A percentile compares a stretch with the other conserved stretches of the same genome.
Evolutionary conservation across 2,329 filamentous ascomycete genomes (phyloP).

Genomic region (Fusarium dimerum): DNA sequence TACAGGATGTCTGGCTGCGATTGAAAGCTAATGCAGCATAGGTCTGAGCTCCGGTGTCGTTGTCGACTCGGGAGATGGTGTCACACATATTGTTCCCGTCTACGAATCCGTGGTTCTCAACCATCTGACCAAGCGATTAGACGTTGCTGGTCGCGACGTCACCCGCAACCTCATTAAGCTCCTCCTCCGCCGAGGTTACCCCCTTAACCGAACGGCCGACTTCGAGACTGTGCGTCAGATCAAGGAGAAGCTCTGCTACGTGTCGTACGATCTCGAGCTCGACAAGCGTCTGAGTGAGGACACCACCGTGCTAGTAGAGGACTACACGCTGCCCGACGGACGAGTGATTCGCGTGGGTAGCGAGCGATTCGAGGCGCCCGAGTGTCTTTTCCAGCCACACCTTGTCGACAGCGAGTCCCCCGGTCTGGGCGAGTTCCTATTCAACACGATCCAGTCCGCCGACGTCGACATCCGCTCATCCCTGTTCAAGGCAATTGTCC

Average conservation of each 20-base stretch:
- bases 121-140: constrained; percentile 89
- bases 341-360: constrained; percentile 94
- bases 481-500: constrained; percentile 94
- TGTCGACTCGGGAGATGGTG: constrained; percentile 96
- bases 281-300: constrained; percentile 97
- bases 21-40: constrained; percentile 35
- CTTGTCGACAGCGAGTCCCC: constrained; percentile 97
- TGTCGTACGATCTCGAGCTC: constrained; percentile 95
- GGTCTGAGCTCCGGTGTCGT: constrained; percentile 93
- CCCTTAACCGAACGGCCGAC: constrained; percentile 95
- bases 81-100: constrained; percentile 97
- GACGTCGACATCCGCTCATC: constrained; percentile 94
- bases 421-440: constrained; percentile 93
- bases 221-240: constrained; percentile 99
- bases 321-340: constrained; percentile 94
- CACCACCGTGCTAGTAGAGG: constrained; percentile 94
- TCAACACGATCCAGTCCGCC: constrained; percentile 96
- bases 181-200: constrained; percentile 89
- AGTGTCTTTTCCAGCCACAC: constrained; percentile 98
- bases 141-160: constrained; percentile 94
- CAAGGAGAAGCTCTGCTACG: constrained; percentile 99
- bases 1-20: not conserved
- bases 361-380: constrained; percentile 96
- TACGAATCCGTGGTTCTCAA: constrained; percentile 98
- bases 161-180: constrained; percentile 98